phyloP scores from a whole-genome alignment of 768 basidiomycete species.

The Russula sp. region DNA sequence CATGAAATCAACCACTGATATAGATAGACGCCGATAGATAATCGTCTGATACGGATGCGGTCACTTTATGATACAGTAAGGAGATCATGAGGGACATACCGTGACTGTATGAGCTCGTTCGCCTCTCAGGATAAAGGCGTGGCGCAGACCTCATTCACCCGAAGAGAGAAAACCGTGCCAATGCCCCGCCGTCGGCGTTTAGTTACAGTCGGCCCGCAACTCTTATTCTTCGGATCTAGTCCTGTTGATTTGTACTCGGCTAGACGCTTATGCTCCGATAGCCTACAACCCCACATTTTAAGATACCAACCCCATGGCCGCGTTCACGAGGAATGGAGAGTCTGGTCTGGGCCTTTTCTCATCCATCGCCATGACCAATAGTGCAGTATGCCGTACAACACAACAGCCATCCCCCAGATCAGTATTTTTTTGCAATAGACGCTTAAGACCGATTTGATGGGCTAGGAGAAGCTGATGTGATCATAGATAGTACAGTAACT shows the following conservation, averaged over 20 bases:
- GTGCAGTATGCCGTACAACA: background rate
- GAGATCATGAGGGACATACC: no score
- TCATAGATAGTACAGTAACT: background rate
- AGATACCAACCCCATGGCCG: background rate
- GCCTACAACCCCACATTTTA: background rate
- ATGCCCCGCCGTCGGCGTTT: background rate
- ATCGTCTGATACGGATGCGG: no score
- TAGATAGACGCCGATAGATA: no score
- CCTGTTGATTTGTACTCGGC: background rate
- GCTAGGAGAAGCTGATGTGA: background rate
- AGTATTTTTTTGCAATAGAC: background rate
- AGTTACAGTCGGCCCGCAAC: no score
- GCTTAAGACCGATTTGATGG: background rate
- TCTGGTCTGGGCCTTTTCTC: background rate
- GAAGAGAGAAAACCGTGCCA: background rate
- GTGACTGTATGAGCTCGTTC: no score
- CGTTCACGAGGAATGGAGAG: background rate
- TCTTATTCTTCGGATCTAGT: constrained; percentile 1
- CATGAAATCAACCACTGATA: no score
- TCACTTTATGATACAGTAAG: no score
- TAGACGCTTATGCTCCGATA: no score
- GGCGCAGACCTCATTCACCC: background rate
- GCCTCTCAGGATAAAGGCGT: no score
- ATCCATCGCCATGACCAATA: background rate
- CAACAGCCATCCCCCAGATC: background rate